These are phyloP conservation scores for Dendrocalamus latiflorus DNA, from an alignment of 202 grass and related monocot genomes.

Conservation along the genomic window DNA sequence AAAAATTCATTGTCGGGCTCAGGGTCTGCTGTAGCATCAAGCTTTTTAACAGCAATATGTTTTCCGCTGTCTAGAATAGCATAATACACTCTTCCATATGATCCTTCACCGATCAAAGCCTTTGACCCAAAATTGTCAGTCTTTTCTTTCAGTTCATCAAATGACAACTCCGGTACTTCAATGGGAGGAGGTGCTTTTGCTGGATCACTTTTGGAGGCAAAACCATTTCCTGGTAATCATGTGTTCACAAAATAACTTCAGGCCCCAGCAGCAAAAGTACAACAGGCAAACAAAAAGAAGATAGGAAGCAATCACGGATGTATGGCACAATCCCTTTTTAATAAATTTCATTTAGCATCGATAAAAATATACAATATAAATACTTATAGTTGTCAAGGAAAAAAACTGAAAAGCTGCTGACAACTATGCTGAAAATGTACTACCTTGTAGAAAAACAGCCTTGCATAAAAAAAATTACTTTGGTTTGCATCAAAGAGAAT, in stretches of 20 bases:
- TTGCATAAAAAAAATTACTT: not conserved
- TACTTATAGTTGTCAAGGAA: not conserved
- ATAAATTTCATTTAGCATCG: not conserved
- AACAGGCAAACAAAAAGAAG: not conserved
- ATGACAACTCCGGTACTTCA: constrained; percentile 63
- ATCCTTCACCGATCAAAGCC: constrained; percentile 83
- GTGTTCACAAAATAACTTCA: constrained; percentile 5
- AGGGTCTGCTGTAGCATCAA: constrained; percentile 65
- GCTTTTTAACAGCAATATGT: constrained; percentile 80
- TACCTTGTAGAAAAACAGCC: not conserved
- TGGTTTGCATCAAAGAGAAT: not conserved
- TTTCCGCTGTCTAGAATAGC: no score
- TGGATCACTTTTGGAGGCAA: constrained; percentile 41
- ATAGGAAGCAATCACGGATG: not conserved
- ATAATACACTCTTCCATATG: constrained; percentile 86
- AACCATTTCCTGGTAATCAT: constrained; percentile 46
- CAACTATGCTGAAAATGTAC: not conserved
- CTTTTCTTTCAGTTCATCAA: constrained; percentile 72
- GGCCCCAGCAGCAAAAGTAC: not conserved
- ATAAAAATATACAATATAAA: not conserved
- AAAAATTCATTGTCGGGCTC: constrained; percentile 73
- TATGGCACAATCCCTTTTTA: not conserved
- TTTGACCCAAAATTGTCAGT: constrained; percentile 91
- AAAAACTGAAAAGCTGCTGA: not conserved
- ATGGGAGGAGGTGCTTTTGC: constrained; percentile 56